Evolutionary conservation across 768 basidiomycete genomes (phyloP).

Genomic region (Cystoderma amianthinum): DNA sequence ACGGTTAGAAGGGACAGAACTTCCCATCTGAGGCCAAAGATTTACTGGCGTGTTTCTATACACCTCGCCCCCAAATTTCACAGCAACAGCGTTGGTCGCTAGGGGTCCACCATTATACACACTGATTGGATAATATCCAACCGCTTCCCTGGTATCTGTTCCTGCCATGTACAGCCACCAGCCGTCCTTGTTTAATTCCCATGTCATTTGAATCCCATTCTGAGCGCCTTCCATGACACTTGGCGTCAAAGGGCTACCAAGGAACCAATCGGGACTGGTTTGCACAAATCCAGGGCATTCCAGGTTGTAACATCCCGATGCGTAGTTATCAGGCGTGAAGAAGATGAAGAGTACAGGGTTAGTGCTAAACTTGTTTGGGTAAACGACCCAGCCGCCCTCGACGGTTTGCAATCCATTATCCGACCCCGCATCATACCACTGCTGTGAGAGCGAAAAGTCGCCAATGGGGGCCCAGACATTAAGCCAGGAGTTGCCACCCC

Average conservation of each 20-base stretch:
- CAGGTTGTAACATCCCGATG: not conserved
- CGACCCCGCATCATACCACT: not conserved
- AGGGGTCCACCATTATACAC: not conserved
- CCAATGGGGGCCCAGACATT: not conserved
- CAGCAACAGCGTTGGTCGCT: not conserved
- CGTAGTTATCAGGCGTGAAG: not conserved
- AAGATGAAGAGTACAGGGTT: constrained; percentile 1
- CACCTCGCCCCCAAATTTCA: not conserved
- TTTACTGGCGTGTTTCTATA: not conserved
- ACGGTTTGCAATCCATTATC: not conserved
- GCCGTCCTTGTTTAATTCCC: not conserved
- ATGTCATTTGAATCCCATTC: not conserved
- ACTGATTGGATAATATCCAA: not conserved
- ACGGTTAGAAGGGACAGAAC: not conserved
- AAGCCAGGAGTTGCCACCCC: not conserved
- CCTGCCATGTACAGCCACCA: not conserved
- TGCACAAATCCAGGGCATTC: not conserved
- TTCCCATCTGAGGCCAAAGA: not conserved
- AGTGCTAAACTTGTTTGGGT: not conserved
- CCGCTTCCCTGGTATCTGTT: not conserved
- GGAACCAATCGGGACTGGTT: not conserved
- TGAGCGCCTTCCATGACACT: not conserved
- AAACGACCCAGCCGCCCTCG: constrained; percentile 1
- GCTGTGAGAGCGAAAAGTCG: not conserved
- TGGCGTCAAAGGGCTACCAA: not conserved